Percentiles rank a stretch among this genome's conserved stretches.
These are phyloP conservation scores for Colletotrichum theobromicola DNA, from an alignment of 2,329 filamentous ascomycete genomes.

Conservation along the genomic window DNA sequence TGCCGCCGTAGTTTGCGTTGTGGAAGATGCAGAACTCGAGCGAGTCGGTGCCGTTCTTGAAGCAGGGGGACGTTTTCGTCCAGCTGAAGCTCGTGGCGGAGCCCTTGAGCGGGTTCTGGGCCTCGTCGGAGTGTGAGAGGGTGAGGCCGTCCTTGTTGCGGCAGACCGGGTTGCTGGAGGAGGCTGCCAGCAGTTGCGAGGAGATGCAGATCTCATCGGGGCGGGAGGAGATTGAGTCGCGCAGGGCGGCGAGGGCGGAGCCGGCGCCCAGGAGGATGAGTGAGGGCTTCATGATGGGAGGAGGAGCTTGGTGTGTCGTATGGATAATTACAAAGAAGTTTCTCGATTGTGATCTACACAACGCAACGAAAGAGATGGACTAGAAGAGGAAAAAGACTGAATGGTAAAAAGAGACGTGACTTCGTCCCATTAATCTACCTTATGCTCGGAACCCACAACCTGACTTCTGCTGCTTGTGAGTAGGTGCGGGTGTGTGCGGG, in stretches of 20 bases:
- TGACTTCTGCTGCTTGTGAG: background rate
- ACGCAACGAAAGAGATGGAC: background rate
- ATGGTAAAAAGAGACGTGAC: background rate
- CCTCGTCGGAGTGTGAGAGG: conserved; percentile 2
- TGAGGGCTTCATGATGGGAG: conserved; percentile 15
- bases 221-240: conserved; percentile 17
- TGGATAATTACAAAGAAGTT: background rate
- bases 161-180: conserved; percentile 13
- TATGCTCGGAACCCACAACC: background rate
- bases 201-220: conserved; percentile 21
- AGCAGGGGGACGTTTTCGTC: conserved; percentile 11
- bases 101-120: background rate
- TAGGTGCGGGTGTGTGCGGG: background rate
- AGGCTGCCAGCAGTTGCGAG: conserved; percentile 18
- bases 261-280: background rate
- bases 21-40: conserved; percentile 38
- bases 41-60: conserved; percentile 15
- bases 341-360: conserved; percentile 16
- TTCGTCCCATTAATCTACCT: conserved; percentile 19
- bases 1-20: conserved; percentile 36
- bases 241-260: conserved; percentile 7
- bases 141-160: conserved; percentile 24
- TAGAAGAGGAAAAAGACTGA: background rate
- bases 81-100: background rate
- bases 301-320: background rate